Base-by-base conservation (phyloP, 208 protist species). In the Spongospora subterranea region DNA sequence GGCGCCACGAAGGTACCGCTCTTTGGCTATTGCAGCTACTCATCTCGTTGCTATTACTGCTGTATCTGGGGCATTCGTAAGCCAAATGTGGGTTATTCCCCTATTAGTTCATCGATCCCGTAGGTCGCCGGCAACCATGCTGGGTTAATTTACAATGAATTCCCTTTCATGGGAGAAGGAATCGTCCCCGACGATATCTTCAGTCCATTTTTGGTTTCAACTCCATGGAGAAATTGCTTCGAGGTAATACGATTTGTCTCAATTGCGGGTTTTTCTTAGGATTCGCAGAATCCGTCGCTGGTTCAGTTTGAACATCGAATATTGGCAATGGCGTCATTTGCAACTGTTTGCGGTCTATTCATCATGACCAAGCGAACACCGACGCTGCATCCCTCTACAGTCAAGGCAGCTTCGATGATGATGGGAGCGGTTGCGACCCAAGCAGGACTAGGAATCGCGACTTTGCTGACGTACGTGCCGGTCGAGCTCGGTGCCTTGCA, bases 11-110 rank as follows among this genome's bases (percentile, higher is more conserved):
- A 32, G 29, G 88, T 6, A 50, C 17, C 88, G 88, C 29, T 11
- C 35, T 13, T 6, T 40, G 11, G 88, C 46, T 45, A 82, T 32
- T 39, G 41, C 13, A 29, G 53, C 89, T 6, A 46, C 77, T 0
- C 0, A 20, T 13, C 40, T 92, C 17, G 41, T 89, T 39, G 65
- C 38, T 0, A 6, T 89, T 20, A 92, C 91, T 24, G 91, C 91
- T 1, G 0, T 92, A 41, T 92, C 91, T 0, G 91, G 91, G 54
- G 91, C 91, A 0, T 92, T 92, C 41, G 91, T 91, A 0, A 88
- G 77, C 24, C 50, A 29, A 29, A 6, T 24, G 24, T 6, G n/a
- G n/a, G n/a, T n/a, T n/a, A n/a, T n/a, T n/a, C n/a, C n/a, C n/a
- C n/a, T n/a, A n/a, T n/a, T n/a, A n/a, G n/a, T n/a, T n/a, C n/a